Evolutionary conservation across 371 early-diverging fungal genomes (phyloP), one percentile per base, ranked within the genome.

Genomic region (Capillidium heterosporum): DNA sequence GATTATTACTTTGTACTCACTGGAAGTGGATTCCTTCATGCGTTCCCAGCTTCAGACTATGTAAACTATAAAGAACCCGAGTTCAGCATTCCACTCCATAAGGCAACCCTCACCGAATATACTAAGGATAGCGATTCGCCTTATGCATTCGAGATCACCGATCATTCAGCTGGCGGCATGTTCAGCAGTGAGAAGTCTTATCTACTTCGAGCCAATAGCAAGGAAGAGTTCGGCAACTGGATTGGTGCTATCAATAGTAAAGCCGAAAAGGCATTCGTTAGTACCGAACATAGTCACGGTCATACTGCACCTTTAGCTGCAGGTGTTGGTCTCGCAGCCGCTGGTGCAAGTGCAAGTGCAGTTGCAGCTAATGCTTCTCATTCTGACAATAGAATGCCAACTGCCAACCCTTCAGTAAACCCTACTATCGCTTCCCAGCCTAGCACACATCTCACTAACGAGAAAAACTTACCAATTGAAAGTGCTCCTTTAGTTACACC

Each of bases 21-120:
- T 35, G 15, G 15, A n/a, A 50, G 23, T 35, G 51, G 51, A 29
- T 50, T 50, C 35, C 51, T 50, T 21, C 51, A 50, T 50, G 51
- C 32, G 8, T 50, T 50, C 51, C 28, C 29, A 11, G 7, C 27
- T 8, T 50, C 51, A n/a, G 51, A 50, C 8, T 21, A 21, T 35
- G n/a, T n/a, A n/a, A 17, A 17, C 7, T n/a, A 28, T 17, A 28
- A 32, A n/a, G 35, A 35, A n/a, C 51, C 51, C 13, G 51, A 50
- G 7, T 50, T 50, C 28, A 26, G 27, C 21, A 50, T 50, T 28
- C 23, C 13, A 13, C 21, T 50, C 5, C 8, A n/a, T 50, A 8
- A 50, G 5, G 13, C 51, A 26, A 28, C 32, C 7, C n/a, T 50
- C 10, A 21, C 13, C 5, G 27, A 19, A 32, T 21, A 48, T 21